Evolutionary conservation across 129 eudicot species (phyloP), one percentile per base, ranked within the genome.

Genomic region (Oenanthe sinensis): DNA sequence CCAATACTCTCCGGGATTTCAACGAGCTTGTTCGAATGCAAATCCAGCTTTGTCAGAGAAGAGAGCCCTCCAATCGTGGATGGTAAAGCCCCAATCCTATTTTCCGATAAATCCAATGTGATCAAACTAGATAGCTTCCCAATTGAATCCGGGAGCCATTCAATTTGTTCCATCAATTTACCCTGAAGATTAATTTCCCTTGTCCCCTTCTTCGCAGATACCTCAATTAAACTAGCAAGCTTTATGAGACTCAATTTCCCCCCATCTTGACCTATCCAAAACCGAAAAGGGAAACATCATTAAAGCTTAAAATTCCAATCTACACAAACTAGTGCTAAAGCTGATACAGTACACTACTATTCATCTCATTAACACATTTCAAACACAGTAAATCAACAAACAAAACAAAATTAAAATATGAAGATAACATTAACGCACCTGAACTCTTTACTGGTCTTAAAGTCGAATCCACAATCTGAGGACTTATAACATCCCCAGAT

Each of bases 71-170:
- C 93, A 7, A 93, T 84, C 6, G 96, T 79, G 37, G 80, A 81
- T 11, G 97, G 98, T 37, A 93, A 82, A 13, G 88, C 78, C 47
- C 80, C 69, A 80, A 93, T 86, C 77, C 80, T 83, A 76, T 93
- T 93, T 77, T 91, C 96, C n/a, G 97, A 91, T 74, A 93, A 85
- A 83, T 93, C 86, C 52, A 93, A 84, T 11, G 87, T 82, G 60
- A 86, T 81, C 78, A 93, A 84, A 85, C 85, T 79, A 36, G 89
- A 84, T 63, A 93, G 83, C 86, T 93, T 93, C 80, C 97, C 93
- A 55, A 93, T 82, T 48, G 98, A 89, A 85, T 91, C 96, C 3
- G 98, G 98, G 67, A 93, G 91, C 97, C 98, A 93, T 44, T 93
- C 97, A 20, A 93, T 84, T 80, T 93, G 96, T 75, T 93, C 98